Base-by-base conservation (phyloP, 2,329 filamentous ascomycete genomes). In the Stagonosporopsis tanaceti region DNA sequence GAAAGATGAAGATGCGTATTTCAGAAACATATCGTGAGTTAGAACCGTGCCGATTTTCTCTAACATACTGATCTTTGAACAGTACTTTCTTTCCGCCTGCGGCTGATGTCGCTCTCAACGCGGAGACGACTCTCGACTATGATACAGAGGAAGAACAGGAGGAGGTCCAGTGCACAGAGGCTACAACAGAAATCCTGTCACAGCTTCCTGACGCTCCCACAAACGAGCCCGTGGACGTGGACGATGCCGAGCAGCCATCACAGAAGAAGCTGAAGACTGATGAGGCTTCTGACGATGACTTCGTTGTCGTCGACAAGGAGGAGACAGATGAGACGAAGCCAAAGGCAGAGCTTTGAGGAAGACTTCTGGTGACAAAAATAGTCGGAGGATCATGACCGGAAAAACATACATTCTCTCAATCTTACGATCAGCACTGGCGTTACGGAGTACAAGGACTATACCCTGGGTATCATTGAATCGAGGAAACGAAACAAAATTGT, bases 1-100 rank as follows among this genome's bases (percentile, higher is more conserved):
- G 50, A 93, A 93, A 77, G 93, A 98, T 67, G 86, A 90, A 57
- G 76, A 79, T 37, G 88, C 90, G 0, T 98, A 98, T 74, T 81
- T 88, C 48, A 66, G 84, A 24, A 78, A 82, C 34, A 76, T 97
- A 11, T 91, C 93, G 93, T 96, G 77, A 82, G 90, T 85, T 85
- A 8, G 2, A 1, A 15, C 12, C 2, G 20, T 9, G n/a, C 0
- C 5, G 9, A 11, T 0, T 48, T 0, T 0, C 9, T 15, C 2
- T 14, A 9, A 4, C 20, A 12, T 9, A 11, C 27, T 45, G 0
- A 51, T 1, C 9, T n/a, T 7, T 17, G 14, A 12, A 28, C 47
- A 78, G 76, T 14, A 67, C 62, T 41, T 77, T 70, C 58, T 78
- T 78, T 62, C 76, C 74, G 7, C 72, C 74, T 8, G 47, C 27